Conservation (phyloP, 768 basidiomycete species). For the Cystofilobasidium bisporidii region DNA sequence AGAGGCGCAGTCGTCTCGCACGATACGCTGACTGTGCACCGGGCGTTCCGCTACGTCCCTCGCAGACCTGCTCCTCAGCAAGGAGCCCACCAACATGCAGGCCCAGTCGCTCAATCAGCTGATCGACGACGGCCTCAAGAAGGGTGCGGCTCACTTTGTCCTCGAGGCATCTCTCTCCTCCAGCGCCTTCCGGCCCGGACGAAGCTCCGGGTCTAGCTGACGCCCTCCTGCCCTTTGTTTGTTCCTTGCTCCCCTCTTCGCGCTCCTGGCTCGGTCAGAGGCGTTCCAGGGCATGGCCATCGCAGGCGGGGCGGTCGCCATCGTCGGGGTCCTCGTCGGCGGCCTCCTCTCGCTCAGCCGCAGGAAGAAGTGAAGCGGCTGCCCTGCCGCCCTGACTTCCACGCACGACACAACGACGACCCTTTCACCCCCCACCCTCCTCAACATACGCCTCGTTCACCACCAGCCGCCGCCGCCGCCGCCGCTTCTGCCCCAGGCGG, state of each 20-base stretch:
- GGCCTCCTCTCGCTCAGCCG: slow-evolving; percentile 32
- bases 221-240: neutral
- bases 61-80: slow-evolving; percentile 71
- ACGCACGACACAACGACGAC: too few relatives aligned
- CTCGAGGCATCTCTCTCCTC: too few relatives aligned
- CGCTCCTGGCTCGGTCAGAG: slow-evolving; percentile 47
- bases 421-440: too few relatives aligned
- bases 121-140: slow-evolving; percentile 74
- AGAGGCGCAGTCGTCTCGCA: too few relatives aligned
- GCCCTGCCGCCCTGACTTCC: too few relatives aligned
- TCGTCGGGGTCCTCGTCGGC: slow-evolving; percentile 48
- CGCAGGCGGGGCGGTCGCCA: slow-evolving; percentile 76
- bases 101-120: slow-evolving; percentile 74
- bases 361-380: slow-evolving; percentile 8
- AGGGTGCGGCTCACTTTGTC: slow-evolving; percentile 50
- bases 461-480: too few relatives aligned
- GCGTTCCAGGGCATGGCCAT: slow-evolving; percentile 99
- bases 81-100: slow-evolving; percentile 88
- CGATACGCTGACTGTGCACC: too few relatives aligned
- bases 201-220: neutral
- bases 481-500: too few relatives aligned
- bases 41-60: too few relatives aligned
- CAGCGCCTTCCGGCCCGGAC: neutral
- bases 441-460: too few relatives aligned
- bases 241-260: slow-evolving; percentile 8